Evolutionary conservation across 257 asterid species (phyloP).

Genomic region (Petunia axillaris): DNA sequence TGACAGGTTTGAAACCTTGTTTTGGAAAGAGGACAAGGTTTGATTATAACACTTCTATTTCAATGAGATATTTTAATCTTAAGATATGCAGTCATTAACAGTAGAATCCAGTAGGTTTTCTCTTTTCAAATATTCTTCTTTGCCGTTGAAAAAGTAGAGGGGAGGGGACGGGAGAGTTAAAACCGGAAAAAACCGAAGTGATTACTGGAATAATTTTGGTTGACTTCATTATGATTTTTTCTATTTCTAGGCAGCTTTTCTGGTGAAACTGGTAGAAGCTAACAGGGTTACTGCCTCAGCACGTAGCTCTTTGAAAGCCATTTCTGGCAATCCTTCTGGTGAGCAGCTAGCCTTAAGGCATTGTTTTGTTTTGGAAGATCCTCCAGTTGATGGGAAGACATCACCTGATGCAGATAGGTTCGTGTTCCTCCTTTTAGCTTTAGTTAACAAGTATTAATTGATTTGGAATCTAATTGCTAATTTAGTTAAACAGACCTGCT

Average conservation of each 20-base stretch:
- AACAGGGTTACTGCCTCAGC: constrained; percentile 73
- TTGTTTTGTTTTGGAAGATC: constrained; percentile 90
- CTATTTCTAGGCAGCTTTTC: constrained; percentile 69
- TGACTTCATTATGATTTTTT: constrained; percentile 8
- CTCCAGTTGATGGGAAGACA: constrained; percentile 59
- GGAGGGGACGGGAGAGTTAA: background rate
- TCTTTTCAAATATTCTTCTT: background rate
- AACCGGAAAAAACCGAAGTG: background rate
- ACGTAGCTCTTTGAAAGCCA: constrained; percentile 66
- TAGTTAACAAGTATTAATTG: constrained; percentile 19
- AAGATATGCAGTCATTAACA: background rate
- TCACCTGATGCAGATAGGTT: constrained; percentile 58
- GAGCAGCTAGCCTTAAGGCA: constrained; percentile 88
- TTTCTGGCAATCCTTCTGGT: constrained; percentile 59
- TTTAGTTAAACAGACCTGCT: constrained; percentile 58
- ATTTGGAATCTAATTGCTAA: constrained; percentile 36
- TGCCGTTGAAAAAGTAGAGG: background rate
- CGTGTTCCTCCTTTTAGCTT: constrained; percentile 35
- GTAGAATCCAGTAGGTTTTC: constrained; percentile 6
- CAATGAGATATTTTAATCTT: constrained; percentile 9
- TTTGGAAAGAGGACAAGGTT: constrained; percentile 20
- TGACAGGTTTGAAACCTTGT: constrained; percentile 6
- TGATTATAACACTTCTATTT: background rate
- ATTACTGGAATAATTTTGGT: constrained; percentile 7
- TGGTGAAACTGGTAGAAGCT: constrained; percentile 87